A percentile compares a stretch with the other conserved stretches of the same genome.
Evolutionary conservation across 1,139 yeast species (phyloP).

Genomic region (Debaryomycetaceae sp.): DNA sequence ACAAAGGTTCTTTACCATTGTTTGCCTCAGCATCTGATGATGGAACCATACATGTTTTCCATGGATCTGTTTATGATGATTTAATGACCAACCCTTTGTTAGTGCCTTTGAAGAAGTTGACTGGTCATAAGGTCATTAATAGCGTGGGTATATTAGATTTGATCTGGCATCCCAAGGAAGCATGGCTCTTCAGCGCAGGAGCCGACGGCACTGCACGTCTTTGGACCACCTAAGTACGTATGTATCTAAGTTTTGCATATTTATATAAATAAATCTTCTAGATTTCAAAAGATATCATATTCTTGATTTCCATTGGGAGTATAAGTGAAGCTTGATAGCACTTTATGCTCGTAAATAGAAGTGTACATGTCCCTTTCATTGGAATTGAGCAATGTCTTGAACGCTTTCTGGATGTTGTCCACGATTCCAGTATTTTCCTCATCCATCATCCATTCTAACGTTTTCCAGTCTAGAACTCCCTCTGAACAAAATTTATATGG

Average conservation of each 20-base stretch:
- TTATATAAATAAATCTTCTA: background rate
- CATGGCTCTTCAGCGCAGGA: constrained; percentile 98
- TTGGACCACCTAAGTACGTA: constrained; percentile 69
- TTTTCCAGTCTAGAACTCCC: constrained; percentile 48
- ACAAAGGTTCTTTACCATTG: constrained; percentile 78
- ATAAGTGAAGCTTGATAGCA: constrained; percentile 14
- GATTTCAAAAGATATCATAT: constrained; percentile 5
- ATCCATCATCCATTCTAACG: constrained; percentile 34
- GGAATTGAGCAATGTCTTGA: constrained; percentile 23
- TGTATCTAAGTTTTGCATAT: constrained; percentile 4
- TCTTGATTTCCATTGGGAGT: constrained; percentile 12
- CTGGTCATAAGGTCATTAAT: constrained; percentile 81
- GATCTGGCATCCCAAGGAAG: constrained; percentile 97
- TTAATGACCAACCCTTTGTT: constrained; percentile 91
- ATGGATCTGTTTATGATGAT: constrained; percentile 94
- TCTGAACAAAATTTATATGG: constrained; percentile 29
- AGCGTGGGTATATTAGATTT: constrained; percentile 88
- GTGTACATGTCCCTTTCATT: constrained; percentile 19
- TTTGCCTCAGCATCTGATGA: constrained; percentile 98
- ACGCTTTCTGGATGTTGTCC: constrained; percentile 33
- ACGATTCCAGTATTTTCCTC: constrained; percentile 44
- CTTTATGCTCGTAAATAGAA: constrained; percentile 16
- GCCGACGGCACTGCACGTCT: constrained; percentile 95
- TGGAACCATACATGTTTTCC: constrained; percentile 91
- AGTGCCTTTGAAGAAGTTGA: constrained; percentile 91